phyloP scores from a whole-genome alignment of 257 asterid genomes.

The Solanum lycopersicoides region DNA sequence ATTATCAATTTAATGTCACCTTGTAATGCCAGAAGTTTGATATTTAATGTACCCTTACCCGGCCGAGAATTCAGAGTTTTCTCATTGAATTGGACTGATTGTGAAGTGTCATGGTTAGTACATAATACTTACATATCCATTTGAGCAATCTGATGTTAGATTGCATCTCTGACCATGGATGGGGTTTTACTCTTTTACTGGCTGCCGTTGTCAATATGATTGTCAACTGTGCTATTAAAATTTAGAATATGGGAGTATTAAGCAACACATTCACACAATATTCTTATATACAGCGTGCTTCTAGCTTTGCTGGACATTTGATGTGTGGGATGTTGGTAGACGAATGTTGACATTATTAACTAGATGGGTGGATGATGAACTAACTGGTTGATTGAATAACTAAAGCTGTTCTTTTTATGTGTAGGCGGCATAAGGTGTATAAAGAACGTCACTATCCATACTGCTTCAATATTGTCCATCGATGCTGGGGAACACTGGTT shows the following conservation, averaged over 20 bases:
- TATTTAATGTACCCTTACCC: not conserved
- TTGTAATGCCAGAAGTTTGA: not conserved
- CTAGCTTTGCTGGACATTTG: not conserved
- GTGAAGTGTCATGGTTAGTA: not conserved
- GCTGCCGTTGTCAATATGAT: not conserved
- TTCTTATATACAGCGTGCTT: not conserved
- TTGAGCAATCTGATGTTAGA: not conserved
- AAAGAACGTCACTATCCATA: conserved; percentile 77
- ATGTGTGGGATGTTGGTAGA: not conserved
- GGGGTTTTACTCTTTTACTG: not conserved
- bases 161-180: not conserved
- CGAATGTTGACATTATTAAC: not conserved
- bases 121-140: not conserved
- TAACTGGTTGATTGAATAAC: not conserved
- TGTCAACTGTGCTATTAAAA: not conserved
- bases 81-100: not conserved
- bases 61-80: not conserved
- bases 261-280: not conserved
- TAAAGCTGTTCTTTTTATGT: not conserved
- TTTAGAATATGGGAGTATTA: not conserved
- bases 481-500: conserved; percentile 93
- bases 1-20: not conserved
- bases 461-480: conserved; percentile 67
- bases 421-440: conserved; percentile 70
- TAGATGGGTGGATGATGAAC: not conserved